These are phyloP conservation scores for Acacia crassicarpa DNA, from an alignment of 306 rosid genomes.

Conservation along the genomic window DNA sequence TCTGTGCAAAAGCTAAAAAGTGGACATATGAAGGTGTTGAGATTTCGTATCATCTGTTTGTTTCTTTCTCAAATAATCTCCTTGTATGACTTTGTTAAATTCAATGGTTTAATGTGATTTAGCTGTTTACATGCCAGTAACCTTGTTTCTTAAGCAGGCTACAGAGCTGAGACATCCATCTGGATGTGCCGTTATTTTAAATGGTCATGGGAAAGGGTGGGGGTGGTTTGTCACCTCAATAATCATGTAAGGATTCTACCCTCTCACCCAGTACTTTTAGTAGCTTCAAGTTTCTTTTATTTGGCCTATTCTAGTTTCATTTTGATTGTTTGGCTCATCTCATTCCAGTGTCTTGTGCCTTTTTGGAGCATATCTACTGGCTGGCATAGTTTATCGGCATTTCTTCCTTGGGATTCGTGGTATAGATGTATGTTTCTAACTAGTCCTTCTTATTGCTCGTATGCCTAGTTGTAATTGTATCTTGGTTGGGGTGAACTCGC, in stretches of 20 bases:
- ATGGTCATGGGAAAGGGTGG: conserved; percentile 63
- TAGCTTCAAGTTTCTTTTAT: conserved; percentile 17
- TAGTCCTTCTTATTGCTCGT: conserved; percentile 22
- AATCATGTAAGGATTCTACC: conserved; percentile 49
- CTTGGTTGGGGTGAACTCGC: conserved; percentile 16
- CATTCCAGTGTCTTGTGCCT: conserved; percentile 71
- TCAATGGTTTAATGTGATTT: background rate
- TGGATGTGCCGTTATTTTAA: conserved; percentile 70
- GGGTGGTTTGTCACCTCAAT: conserved; percentile 78
- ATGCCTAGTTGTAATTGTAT: background rate
- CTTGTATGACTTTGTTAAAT: background rate
- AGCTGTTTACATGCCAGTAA: background rate
- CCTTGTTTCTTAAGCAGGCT: conserved; percentile 54
- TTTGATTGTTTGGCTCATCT: conserved; percentile 25
- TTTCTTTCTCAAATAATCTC: background rate
- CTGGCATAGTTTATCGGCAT: conserved; percentile 68
- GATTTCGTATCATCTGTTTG: background rate
- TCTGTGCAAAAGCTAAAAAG: background rate
- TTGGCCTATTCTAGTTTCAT: conserved; percentile 33
- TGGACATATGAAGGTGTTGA: background rate
- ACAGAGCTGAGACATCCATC: conserved; percentile 86
- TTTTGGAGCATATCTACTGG: conserved; percentile 72
- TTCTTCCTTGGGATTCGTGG: conserved; percentile 66
- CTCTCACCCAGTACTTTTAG: conserved; percentile 6
- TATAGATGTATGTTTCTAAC: conserved; percentile 62